Base-by-base conservation (phyloP, 23 red algal genomes). In the Gracilaria gracilis region DNA sequence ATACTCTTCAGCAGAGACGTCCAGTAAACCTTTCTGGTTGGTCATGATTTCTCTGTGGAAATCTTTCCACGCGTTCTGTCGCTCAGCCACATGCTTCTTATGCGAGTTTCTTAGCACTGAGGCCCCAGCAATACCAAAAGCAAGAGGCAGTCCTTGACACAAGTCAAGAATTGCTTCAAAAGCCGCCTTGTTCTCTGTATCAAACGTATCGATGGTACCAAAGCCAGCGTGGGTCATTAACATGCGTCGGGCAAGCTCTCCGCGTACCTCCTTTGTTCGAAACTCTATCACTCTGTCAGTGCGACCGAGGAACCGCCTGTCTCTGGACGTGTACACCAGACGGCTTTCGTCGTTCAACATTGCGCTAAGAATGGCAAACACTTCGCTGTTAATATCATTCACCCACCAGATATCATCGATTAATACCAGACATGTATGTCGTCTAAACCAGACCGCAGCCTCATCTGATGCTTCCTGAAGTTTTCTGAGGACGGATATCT, bases 91-190 rank as follows among this genome's bases (percentile, higher is more conserved):
- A 70, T 25, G 27, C 27, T 35, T 70, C 28, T 1, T 70, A 15
- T 4, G 12, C 28, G 14, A 25, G 28, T 36, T 70, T 1, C 17
- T 28, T 16, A 4, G 9, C 15, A 79, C 75, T 6, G 75, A 55
- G 4, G 44, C 75, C 4, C 75, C 75, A 13, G 75, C 75, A 8
- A 79, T 57, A 2, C 75, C 75, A 14, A 79, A 38, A 12, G 75
- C 75, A 25, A 79, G 47, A 13, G 75, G 75, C 15, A 79, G 75
- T 5, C 75, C 75, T 32, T 79, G 75, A 33, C 75, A 79, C 24
- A 70, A 2, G 65, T 70, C 65, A 35, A 70, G 65, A 16, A 70
- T 70, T 4, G 65, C 9, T 35, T 38, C 65, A 35, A 70, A 33
- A 1, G 65, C 65, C 4, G 9, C 27, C 28, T 70, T 25, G 25